Conservation (phyloP, 257 asterid species). For the Capsicum chinense region DNA sequence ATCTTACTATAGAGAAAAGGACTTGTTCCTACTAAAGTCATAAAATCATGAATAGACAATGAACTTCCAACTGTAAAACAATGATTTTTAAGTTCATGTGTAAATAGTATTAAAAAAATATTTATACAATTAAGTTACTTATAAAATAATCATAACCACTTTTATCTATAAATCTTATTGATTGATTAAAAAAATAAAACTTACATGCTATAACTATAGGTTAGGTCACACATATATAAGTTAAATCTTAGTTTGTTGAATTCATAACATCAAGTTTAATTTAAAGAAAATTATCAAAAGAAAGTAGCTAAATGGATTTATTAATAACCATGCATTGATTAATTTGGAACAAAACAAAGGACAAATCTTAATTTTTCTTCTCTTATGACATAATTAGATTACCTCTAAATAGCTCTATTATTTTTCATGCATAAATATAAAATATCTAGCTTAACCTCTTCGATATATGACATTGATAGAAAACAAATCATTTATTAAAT, state of each 20-base stretch:
- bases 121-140: not conserved
- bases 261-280: not conserved
- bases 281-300: not conserved
- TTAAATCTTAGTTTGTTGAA: slow-evolving; percentile 5
- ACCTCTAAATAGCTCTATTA: not conserved
- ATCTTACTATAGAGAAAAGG: not conserved
- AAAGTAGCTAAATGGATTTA: not conserved
- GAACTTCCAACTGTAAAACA: not conserved
- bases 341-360: not conserved
- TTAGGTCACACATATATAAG: not conserved
- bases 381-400: not conserved
- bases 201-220: not conserved
- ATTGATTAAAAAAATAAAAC: not conserved
- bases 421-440: not conserved
- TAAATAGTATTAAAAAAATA: not conserved
- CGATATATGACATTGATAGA: slow-evolving; percentile 16
- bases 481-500: not conserved
- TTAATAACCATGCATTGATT: not conserved
- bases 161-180: not conserved
- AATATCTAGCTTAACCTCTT: slow-evolving; percentile 10
- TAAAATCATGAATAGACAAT: slow-evolving; percentile 17
- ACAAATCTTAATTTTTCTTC: not conserved
- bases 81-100: not conserved
- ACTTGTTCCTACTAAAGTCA: not conserved
- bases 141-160: not conserved